Conservation (phyloP, 805 yeast genomes). For the Candida chauliodis region DNA sequence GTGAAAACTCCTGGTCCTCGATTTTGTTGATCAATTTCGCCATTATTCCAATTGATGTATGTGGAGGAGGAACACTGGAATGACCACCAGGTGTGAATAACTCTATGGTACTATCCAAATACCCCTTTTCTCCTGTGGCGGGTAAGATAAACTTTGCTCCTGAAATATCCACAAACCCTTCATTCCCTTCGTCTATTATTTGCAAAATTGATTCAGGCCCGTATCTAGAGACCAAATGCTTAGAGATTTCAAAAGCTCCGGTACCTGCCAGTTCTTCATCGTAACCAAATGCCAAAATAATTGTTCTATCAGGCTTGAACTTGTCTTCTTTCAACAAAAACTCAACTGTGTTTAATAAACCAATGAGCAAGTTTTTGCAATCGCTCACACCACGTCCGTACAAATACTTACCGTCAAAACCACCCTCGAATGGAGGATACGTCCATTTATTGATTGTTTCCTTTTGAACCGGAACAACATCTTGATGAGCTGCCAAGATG, state of each 20-base stretch:
- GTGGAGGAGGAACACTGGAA: slow-evolving; percentile 47
- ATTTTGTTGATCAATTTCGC: slow-evolving; percentile 37
- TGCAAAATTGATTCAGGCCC: slow-evolving; percentile 44
- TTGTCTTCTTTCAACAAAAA: slow-evolving; percentile 24
- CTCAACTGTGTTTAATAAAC: slow-evolving; percentile 37
- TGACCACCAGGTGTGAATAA: slow-evolving; percentile 50
- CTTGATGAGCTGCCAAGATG: slow-evolving; percentile 38
- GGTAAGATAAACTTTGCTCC: slow-evolving; percentile 43
- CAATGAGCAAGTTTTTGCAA: slow-evolving; percentile 43
- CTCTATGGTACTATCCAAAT: slow-evolving; percentile 37
- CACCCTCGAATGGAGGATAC: slow-evolving; percentile 36
- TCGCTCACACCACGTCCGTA: slow-evolving; percentile 37
- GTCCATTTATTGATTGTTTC: slow-evolving; percentile 38
- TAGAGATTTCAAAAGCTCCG: slow-evolving; percentile 35
- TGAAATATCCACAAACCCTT: slow-evolving; percentile 19
- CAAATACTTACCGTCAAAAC: slow-evolving; percentile 26
- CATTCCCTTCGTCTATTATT: slow-evolving; percentile 42
- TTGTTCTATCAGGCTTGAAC: slow-evolving; percentile 42
- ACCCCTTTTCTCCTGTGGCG: slow-evolving; percentile 49
- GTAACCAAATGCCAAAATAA: slow-evolving; percentile 46
- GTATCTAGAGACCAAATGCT: slow-evolving; percentile 30
- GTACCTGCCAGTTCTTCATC: slow-evolving; percentile 48
- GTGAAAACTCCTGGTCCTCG: slow-evolving; percentile 35
- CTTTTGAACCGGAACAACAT: slow-evolving; percentile 39
- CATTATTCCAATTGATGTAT: slow-evolving; percentile 47